Conservation (phyloP, 1,284 basidiomycete species). For the Melampsora occidentalis region DNA sequence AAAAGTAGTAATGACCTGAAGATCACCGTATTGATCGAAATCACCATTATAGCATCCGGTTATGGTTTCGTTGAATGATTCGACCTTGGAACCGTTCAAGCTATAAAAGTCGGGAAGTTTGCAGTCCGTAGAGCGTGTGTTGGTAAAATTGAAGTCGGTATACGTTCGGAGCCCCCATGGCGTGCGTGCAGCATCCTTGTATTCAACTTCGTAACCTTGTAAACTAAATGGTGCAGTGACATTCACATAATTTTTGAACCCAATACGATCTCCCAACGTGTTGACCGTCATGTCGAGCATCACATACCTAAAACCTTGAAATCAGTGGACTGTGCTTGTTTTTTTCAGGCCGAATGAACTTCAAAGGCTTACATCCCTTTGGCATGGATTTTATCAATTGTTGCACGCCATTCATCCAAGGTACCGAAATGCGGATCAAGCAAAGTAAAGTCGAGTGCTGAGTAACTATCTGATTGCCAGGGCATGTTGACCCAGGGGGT, state of each 20-base stretch:
- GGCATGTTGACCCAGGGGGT: conserved; percentile 86
- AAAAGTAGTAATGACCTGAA: conserved; percentile 87
- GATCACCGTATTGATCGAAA: conserved; percentile 89
- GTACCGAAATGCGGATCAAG: conserved; percentile 86
- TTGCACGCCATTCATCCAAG: conserved; percentile 69
- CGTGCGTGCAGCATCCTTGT: conserved; percentile 70
- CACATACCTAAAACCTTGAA: conserved; percentile 60
- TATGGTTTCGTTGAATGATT: conserved; percentile 56
- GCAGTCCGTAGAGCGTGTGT: conserved; percentile 70
- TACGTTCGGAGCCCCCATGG: conserved; percentile 83
- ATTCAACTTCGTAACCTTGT: conserved; percentile 69
- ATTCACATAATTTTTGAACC: conserved; percentile 76
- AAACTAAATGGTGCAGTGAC: conserved; percentile 71
- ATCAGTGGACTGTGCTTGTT: neutral
- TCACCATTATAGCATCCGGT: conserved; percentile 74
- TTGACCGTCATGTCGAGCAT: conserved; percentile 89
- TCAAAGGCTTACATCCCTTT: conserved; percentile 62
- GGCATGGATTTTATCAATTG: conserved; percentile 72
- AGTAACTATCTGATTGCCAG: conserved; percentile 95
- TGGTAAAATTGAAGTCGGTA: conserved; percentile 67
- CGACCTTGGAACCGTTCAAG: conserved; percentile 67
- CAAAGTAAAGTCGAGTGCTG: conserved; percentile 80
- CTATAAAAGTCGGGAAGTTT: conserved; percentile 72
- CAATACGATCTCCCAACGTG: conserved; percentile 81
- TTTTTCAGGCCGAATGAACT: neutral